Conservation (phyloP, 345 rosid species). For the Ceriops tagal region DNA sequence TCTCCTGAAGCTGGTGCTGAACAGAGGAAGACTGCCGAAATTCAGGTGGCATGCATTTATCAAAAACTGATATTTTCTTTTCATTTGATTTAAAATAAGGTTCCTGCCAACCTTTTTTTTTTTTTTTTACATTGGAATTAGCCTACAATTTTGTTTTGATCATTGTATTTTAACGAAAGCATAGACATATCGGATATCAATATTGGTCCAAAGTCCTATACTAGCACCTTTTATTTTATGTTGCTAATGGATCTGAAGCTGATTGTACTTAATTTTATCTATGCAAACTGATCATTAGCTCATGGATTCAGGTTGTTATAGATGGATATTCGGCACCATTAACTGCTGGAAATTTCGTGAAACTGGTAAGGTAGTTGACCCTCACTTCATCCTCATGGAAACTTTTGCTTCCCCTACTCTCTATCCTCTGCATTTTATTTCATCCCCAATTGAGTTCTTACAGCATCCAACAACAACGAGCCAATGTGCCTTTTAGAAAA, state of each 20-base stretch:
- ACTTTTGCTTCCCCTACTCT: conserved; percentile 4
- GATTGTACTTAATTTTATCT: not conserved
- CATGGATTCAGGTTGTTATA: conserved; percentile 52
- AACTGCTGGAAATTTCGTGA: conserved; percentile 82
- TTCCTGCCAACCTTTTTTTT: not conserved
- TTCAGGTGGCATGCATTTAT: conserved; percentile 51
- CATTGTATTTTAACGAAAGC: no score
- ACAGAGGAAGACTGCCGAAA: conserved; percentile 56
- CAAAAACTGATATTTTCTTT: not conserved
- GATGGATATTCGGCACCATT: conserved; percentile 94
- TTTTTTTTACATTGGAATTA: not conserved
- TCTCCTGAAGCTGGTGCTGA: conserved; percentile 78
- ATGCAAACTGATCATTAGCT: conserved; percentile 1
- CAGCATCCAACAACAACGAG: not conserved
- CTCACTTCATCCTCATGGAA: conserved; percentile 22
- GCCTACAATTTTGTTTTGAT: no score
- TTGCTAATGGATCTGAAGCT: not conserved
- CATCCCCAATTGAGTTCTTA: not conserved
- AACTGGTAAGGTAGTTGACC: conserved; percentile 90
- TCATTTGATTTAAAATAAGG: not conserved
- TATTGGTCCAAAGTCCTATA: not conserved
- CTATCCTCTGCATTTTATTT: not conserved
- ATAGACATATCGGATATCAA: not conserved
- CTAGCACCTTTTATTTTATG: not conserved
- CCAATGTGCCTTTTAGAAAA: no score